A percentile compares a stretch with the other conserved stretches of the same genome.
Conservation (phyloP, 1,139 yeast species). For the Saccharomyces hybrid region DNA sequence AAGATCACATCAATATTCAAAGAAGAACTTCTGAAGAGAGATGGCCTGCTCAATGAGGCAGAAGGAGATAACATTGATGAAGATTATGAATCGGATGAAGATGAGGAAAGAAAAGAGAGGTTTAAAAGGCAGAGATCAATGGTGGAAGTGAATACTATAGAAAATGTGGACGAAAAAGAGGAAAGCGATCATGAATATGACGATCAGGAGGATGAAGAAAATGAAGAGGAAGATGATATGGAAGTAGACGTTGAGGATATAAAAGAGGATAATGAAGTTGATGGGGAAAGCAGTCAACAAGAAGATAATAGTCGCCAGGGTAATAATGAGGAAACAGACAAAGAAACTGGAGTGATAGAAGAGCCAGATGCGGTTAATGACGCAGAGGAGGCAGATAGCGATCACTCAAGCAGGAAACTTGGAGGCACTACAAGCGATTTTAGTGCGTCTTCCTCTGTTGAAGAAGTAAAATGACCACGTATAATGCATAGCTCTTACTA, state of each 20-base stretch:
- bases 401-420: not conserved
- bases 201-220: not conserved
- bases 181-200: not conserved
- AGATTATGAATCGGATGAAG: slow-evolving; percentile 2
- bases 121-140: not conserved
- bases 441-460: slow-evolving; percentile 1
- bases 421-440: not conserved
- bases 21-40: slow-evolving; percentile 16
- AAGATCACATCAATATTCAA: slow-evolving; percentile 22
- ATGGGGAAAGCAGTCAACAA: not conserved
- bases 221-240: slow-evolving; percentile 2
- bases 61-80: slow-evolving; percentile 3
- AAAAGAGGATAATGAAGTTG: not conserved
- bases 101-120: not conserved
- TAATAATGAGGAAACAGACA: not conserved
- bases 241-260: slow-evolving; percentile 1
- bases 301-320: not conserved
- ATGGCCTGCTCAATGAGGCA: not conserved
- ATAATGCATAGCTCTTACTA: not conserved
- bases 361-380: not conserved
- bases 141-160: not conserved
- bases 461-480: not conserved
- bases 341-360: not conserved
- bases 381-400: not conserved
- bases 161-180: not conserved